Percentiles rank a stretch among this genome's conserved stretches.
Evolutionary conservation across 371 early-diverging fungal genomes (phyloP).

Genomic region (Syncephalastrum racemosum): DNA sequence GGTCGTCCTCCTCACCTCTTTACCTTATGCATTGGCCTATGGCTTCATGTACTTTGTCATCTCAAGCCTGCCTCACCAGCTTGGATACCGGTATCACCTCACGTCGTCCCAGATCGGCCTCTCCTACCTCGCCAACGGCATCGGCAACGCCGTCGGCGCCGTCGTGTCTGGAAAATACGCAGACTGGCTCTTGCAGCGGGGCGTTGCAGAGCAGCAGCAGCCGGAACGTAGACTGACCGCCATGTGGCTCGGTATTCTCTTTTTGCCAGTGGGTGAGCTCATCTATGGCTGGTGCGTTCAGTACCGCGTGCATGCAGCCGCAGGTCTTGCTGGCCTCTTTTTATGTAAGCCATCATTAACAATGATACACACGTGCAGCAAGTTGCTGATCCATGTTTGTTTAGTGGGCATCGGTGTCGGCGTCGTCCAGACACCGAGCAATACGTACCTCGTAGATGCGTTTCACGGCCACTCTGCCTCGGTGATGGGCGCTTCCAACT

Average conservation of each 20-base stretch:
- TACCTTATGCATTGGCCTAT: constrained; percentile 55
- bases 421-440: constrained; percentile 43
- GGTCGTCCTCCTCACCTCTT: constrained; percentile 42
- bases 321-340: constrained; percentile 34
- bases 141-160: constrained; percentile 49
- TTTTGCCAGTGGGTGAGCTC: constrained; percentile 36
- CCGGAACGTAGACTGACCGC: constrained; percentile 34
- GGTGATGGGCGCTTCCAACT: constrained; percentile 41
- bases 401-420: constrained; percentile 50
- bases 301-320: constrained; percentile 20
- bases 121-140: constrained; percentile 43
- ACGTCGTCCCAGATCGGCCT: constrained; percentile 44
- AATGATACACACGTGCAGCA: not conserved
- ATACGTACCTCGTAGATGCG: constrained; percentile 46
- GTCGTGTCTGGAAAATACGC: constrained; percentile 39
- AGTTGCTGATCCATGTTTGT: not conserved
- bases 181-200: constrained; percentile 29
- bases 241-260: constrained; percentile 44
- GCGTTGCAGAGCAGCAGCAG: constrained; percentile 3
- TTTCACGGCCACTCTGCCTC: constrained; percentile 45
- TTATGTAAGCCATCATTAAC: constrained; percentile 27
- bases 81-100: constrained; percentile 26
- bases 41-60: constrained; percentile 54
- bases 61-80: constrained; percentile 34
- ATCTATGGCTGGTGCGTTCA: constrained; percentile 50